phyloP scores from a whole-genome alignment of 2,329 filamentous ascomycete genomes.

The Lasiodiplodia sp. region DNA sequence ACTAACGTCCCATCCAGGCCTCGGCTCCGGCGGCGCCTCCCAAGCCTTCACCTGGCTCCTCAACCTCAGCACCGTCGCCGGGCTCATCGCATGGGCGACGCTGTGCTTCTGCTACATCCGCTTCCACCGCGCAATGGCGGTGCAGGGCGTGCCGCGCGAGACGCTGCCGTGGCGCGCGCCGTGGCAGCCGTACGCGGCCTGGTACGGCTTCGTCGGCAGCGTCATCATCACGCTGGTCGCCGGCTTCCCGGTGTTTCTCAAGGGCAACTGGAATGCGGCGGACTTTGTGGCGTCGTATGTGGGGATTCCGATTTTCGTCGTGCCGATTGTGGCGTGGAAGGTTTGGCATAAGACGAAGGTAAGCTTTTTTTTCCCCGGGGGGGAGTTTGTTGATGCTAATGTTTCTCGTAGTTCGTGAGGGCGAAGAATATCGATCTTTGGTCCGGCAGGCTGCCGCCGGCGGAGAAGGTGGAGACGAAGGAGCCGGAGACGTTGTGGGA shows the following conservation, averaged over 20 bases:
- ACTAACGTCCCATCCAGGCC: conserved; percentile 28
- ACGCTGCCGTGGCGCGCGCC: neutral
- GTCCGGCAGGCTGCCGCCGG: conserved; percentile 33
- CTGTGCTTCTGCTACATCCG: conserved; percentile 22
- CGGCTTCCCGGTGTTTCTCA: neutral
- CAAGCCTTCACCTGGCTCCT: conserved; percentile 27
- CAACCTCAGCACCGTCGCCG: conserved; percentile 16
- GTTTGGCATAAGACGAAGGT: conserved; percentile 47
- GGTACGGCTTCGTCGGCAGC: neutral
- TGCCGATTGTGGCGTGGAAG: conserved; percentile 55
- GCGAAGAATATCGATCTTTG: conserved; percentile 38
- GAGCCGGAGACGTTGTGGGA: conserved; percentile 26
- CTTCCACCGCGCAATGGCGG: conserved; percentile 61
- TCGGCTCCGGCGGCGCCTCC: neutral
- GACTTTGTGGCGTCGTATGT: conserved; percentile 33
- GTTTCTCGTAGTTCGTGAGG: conserved; percentile 34
- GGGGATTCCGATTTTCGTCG: conserved; percentile 44
- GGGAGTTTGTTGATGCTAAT: neutral
- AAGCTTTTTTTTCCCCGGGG: too few relatives aligned
- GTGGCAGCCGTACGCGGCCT: conserved; percentile 10
- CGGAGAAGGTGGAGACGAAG: neutral
- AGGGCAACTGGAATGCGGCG: neutral
- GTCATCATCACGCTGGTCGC: neutral
- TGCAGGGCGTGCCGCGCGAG: conserved; percentile 52
- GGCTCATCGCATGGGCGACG: neutral